Evolutionary conservation across 192 early-diverging fungal genomes (phyloP), one percentile per base, ranked within the genome.

Genomic region (Podochytrium sp.): DNA sequence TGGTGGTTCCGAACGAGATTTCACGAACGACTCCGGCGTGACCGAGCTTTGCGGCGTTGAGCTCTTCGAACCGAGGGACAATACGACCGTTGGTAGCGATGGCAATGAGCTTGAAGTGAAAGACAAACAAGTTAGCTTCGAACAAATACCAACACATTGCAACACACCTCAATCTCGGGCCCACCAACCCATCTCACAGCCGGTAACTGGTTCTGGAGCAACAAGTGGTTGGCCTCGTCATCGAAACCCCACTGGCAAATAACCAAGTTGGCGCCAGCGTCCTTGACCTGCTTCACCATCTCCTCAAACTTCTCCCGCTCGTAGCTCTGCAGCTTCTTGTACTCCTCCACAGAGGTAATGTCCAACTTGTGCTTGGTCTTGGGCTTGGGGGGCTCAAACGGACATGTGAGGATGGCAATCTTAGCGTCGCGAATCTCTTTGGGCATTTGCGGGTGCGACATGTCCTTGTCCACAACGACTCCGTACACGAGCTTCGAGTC

Each of bases 181-280:
- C 98, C 98, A 65, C 98, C 98, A 43, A 99, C 97, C 98, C 98
- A 99, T 75, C 98, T 91, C 59, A 98, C 95, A 67, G 95, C 95
- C 37, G 98, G 98, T 51, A 99, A 86, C 78, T 97, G 71, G 84
- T 98, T 95, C 83, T 99, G 98, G 84, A 98, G 84, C 63, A 99
- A 85, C 83, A 99, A 85, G 79, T 98, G 97, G 86, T 99, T 99
- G 50, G 98, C 98, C 81, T 99, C 98, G 76, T 99, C 98, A 83
- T 99, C 98, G 75, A 99, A 99, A 61, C 98, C 98, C 98, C 98
- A 99, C 81, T 99, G 98, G 86, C 98, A 99, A 53, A 97, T 94
- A 49, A 98, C 98, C 52, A 98, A 77, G 84, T 97, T 99, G 58
- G 98, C 97, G 30, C 98, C 98, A 72, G 92, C 90, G 61, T 97